Conservation (phyloP, 2,329 filamentous ascomycete species). For the Hymenoscyphus repandus region DNA sequence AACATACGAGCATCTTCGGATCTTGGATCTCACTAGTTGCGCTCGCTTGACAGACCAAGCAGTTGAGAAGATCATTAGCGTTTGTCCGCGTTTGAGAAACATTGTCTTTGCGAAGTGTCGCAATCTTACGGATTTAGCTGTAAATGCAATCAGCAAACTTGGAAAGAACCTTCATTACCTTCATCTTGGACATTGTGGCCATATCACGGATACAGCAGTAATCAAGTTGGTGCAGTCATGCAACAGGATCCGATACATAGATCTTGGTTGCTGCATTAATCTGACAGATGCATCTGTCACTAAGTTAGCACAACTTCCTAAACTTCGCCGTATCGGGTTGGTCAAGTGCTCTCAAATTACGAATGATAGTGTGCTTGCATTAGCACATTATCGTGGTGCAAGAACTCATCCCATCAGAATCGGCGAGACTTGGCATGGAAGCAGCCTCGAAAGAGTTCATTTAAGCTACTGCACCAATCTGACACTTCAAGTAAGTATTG, state of each 20-base stretch:
- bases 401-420: not conserved
- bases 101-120: slow-evolving; percentile 92
- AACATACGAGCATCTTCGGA: slow-evolving; percentile 81
- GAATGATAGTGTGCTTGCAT: slow-evolving; percentile 77
- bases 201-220: slow-evolving; percentile 87
- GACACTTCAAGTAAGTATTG: slow-evolving; percentile 63
- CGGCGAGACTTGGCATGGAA: slow-evolving; percentile 10
- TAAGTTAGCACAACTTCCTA: slow-evolving; percentile 79
- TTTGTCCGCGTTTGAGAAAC: slow-evolving; percentile 84
- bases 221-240: slow-evolving; percentile 77
- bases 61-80: slow-evolving; percentile 80
- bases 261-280: slow-evolving; percentile 88
- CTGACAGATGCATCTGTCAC: slow-evolving; percentile 84
- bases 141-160: slow-evolving; percentile 79
- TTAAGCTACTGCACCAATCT: slow-evolving; percentile 89
- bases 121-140: slow-evolving; percentile 83
- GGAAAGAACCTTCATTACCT: slow-evolving; percentile 97
- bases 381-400: slow-evolving; percentile 56
- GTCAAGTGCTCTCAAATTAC: slow-evolving; percentile 93
- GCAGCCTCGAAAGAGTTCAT: slow-evolving; percentile 78
- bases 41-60: slow-evolving; percentile 77
- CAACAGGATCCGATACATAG: slow-evolving; percentile 94
- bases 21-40: slow-evolving; percentile 90
- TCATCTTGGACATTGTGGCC: slow-evolving; percentile 86
- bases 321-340: slow-evolving; percentile 87